Conservation (phyloP, 805 yeast species). For the Sporopachydermia lactativora region DNA sequence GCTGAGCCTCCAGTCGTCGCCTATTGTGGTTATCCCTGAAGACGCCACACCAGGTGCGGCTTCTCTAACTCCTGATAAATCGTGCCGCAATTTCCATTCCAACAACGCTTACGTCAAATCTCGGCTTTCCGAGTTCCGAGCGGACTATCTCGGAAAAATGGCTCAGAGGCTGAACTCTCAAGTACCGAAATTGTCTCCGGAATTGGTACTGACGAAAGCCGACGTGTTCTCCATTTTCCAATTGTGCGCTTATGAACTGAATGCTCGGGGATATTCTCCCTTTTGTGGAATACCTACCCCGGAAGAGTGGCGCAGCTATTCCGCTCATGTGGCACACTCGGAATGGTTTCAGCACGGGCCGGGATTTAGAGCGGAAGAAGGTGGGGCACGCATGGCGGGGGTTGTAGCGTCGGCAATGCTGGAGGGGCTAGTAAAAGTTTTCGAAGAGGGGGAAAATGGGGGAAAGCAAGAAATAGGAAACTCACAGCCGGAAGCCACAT, state of each 20-base stretch:
- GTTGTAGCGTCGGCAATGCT: too few species aligned
- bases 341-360: too few species aligned
- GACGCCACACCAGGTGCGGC: conserved; percentile 36
- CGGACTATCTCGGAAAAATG: too few species aligned
- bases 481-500: too few species aligned
- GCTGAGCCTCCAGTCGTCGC: conserved; percentile 23
- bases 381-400: too few species aligned
- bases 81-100: conserved; percentile 23
- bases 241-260: conserved; percentile 37
- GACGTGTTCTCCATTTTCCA: conserved; percentile 29
- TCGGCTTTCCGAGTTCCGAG: conserved; percentile 12
- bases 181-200: too few species aligned
- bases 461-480: too few species aligned
- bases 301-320: conserved; percentile 31
- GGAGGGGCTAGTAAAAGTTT: too few species aligned
- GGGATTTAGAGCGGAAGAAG: too few species aligned
- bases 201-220: conserved; percentile 14
- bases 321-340: conserved; percentile 25
- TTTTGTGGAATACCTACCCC: conserved; percentile 28
- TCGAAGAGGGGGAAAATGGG: too few species aligned
- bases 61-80: conserved; percentile 40
- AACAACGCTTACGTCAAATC: conserved; percentile 8
- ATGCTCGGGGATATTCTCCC: conserved; percentile 31
- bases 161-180: too few species aligned
- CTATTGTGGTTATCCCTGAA: conserved; percentile 32